Evolutionary conservation across 2,329 filamentous ascomycete species (phyloP), one percentile per base, ranked within the genome.

Genomic region (Aspergillus sp.): DNA sequence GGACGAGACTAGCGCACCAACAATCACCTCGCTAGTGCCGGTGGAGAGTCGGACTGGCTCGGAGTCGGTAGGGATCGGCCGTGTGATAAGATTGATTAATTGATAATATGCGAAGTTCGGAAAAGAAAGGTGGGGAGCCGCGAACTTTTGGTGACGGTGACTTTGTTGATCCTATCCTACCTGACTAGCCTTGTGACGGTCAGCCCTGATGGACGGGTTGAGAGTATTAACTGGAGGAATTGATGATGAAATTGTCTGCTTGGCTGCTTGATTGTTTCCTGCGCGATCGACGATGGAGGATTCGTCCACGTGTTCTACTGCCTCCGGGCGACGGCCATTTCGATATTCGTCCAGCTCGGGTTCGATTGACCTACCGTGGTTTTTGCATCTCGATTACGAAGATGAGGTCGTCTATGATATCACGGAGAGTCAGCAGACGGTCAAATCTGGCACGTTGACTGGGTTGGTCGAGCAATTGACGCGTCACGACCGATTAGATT

Each of bases 391-490:
- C 6, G 56, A 54, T 16, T 46, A 54, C 24, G 56, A 54, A 7
- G 53, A 63, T 4, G 42, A 67, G 24, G 45, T 68, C 24, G 39
- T 63, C 4, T 63, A 53, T 11, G 59, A 63, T 29, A 51, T 49
- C n/a, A 50, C 54, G 2, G 55, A 39, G 6, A 55, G 29, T 22
- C 54, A 59, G 12, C 51, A 24, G 16, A 54, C 57, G 45, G 59
- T 73, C 20, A 68, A 61, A 49, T 60, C 56, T 1, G 93, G 93
- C 29, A 94, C 91, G 0, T 79, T 97, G 10, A 82, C 90, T n/a
- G 92, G 89, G 4, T 80, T 98, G 53, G 93, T 96, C 2, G 94
- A 97, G 75, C 92, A 96, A 72, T 83, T 97, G 42, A 97, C 94
- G 9, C 86, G 92, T 49, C 94, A 97, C 71, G 93, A 98, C 77